phyloP scores from a whole-genome alignment of 768 basidiomycete species.

The Xerocomellus intermedius region DNA sequence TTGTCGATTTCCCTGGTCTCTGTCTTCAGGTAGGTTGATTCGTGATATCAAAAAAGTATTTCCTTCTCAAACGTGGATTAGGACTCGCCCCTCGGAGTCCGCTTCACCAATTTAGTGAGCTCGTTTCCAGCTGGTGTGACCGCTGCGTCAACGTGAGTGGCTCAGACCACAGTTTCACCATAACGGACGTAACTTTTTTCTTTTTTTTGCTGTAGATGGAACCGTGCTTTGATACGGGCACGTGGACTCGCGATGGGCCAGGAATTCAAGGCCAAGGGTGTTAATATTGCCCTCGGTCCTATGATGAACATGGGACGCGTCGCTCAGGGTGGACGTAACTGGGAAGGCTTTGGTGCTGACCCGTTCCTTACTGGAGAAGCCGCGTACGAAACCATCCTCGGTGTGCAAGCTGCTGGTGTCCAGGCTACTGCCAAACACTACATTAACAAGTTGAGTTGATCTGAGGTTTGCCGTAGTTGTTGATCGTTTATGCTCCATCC shows the following conservation, averaged over 20 bases:
- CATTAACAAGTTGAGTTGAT: conserved; percentile 58
- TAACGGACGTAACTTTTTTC: background rate
- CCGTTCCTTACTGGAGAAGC: conserved; percentile 82
- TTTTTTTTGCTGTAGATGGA: conserved; percentile 48
- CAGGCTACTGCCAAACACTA: conserved; percentile 87
- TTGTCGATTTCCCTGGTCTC: conserved; percentile 60
- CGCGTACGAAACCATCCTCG: conserved; percentile 75
- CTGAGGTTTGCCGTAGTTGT: background rate
- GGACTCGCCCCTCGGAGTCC: conserved; percentile 78
- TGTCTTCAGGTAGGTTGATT: conserved; percentile 57
- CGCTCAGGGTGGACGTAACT: conserved; percentile 81
- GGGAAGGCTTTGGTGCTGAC: conserved; percentile 95
- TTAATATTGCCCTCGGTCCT: conserved; percentile 73
- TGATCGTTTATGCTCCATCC: background rate
- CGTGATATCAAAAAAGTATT: background rate
- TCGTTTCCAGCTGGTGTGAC: conserved; percentile 86
- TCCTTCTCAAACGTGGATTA: conserved; percentile 21
- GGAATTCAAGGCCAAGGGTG: conserved; percentile 83
- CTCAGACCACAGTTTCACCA: background rate
- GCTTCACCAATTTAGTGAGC: conserved; percentile 68
- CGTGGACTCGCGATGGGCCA: conserved; percentile 78
- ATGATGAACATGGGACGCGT: conserved; percentile 89
- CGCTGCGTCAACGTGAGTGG: conserved; percentile 70
- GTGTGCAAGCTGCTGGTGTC: conserved; percentile 78
- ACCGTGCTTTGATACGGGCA: conserved; percentile 71